Base-by-base conservation (phyloP, 2,329 filamentous ascomycete genomes). In the Neofusicoccum kwambonambiense region DNA sequence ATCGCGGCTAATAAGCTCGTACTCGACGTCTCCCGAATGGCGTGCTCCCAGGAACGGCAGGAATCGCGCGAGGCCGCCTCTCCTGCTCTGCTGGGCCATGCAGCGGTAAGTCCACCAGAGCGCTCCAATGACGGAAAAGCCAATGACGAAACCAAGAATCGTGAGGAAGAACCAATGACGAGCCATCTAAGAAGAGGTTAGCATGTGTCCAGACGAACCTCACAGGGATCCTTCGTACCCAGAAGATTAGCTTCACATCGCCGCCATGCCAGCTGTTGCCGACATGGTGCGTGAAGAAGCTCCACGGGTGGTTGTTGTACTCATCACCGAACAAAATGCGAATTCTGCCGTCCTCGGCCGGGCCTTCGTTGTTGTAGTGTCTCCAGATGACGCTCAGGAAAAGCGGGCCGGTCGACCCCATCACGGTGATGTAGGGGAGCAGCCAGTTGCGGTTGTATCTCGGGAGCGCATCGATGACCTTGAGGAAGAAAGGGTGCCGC, bases 371-470 rank as follows among this genome's bases (percentile, higher is more conserved):
- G 75, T 87, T 87, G 76, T 90, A 93, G 75, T 91, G 87, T 72
- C 90, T 87, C 88, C 90, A 90, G 66, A 91, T 84, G 45, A 93
- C 85, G 64, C 87, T 91, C 51, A 93, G 78, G 79, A 92, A 93
- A 35, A 93, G 80, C 0, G 90, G 90, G 0, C 90, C 90, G 0
- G 91, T 91, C 9, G 87, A 88, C 52, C 89, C 89, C 91, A 93
- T 93, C 70, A 93, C 89, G 27, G 89, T 91, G 71, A 91, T 89
- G 75, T 93, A 92, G 15, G 88, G 85, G 67, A 89, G 75, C 44
- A 87, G 72, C 90, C 90, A 93, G 68, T 85, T 86, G 66, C 86
- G 83, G 72, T 90, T 84, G 76, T 91, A 91, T 63, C 83, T 81
- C 65, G 86, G 83, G n/a, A 93, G 80, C 12, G 84, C 82, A 67